Percentiles rank a stretch among this genome's conserved stretches.
phyloP scores from a whole-genome alignment of 2,329 filamentous ascomycete genomes.

The Myriangium duriaei region DNA sequence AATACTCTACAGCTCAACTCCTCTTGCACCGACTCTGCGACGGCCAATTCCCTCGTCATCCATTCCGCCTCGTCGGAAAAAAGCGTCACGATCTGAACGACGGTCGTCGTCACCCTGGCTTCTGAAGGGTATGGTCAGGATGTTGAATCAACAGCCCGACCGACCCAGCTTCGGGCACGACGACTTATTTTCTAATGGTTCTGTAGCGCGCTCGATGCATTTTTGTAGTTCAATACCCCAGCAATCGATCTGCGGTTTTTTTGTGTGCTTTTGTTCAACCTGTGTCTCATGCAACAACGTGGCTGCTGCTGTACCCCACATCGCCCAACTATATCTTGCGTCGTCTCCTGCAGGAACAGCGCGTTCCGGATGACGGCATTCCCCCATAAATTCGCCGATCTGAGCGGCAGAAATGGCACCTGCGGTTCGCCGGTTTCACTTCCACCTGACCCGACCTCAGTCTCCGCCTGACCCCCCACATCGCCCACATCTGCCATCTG shows the following conservation, averaged over 20 bases:
- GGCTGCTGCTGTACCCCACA: too few species aligned
- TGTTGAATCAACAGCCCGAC: neutral
- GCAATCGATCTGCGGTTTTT: constrained; percentile 10
- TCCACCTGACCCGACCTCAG: too few species aligned
- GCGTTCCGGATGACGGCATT: too few species aligned
- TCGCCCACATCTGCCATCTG: too few species aligned
- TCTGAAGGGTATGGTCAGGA: neutral
- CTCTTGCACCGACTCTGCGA: constrained; percentile 1
- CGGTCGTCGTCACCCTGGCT: constrained; percentile 3
- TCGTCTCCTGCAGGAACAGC: too few species aligned
- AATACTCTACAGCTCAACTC: constrained; percentile 8
- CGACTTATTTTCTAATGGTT: constrained; percentile 9
- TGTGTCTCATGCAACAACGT: too few species aligned
- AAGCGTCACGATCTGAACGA: constrained; percentile 8
- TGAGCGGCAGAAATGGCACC: too few species aligned
- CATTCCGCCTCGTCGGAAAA: neutral
- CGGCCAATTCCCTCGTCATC: constrained; percentile 1
- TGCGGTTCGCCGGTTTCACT: too few species aligned
- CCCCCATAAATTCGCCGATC: too few species aligned
- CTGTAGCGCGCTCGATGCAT: constrained; percentile 9
- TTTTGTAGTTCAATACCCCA: constrained; percentile 9
- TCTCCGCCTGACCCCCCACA: too few species aligned
- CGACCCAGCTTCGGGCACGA: neutral
- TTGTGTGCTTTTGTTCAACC: too few species aligned
- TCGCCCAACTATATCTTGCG: too few species aligned